Evolutionary conservation across 805 yeast species (phyloP), one percentile per base, ranked within the genome.

Genomic region (Wickerhamomyces silvicola): DNA sequence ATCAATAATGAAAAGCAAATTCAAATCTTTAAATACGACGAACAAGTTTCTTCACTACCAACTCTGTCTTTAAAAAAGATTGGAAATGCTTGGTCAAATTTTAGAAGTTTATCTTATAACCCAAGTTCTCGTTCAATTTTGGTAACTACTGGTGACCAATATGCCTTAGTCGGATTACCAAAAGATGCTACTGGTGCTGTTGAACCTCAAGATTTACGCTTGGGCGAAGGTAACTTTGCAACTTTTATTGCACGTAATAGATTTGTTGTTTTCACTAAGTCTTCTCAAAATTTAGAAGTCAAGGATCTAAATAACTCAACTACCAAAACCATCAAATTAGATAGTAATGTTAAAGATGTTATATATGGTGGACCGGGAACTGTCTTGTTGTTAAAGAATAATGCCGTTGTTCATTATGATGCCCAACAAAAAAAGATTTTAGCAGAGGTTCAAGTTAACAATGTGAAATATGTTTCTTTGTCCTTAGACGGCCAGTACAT

Each of bases 181-280:
- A 81, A 81, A 47, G 90, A 85, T 56, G 81, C 81, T 24, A 75
- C 90, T 37, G 95, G 95, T 43, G 95, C 96, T n/a, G 74, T 86
- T 43, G 97, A 88, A 51, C 95, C 97, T 33, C 69, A 78, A n/a
- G 79, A 80, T 39, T 66, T 81, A 30, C 66, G 81, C 38, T 77
- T 75, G 49, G 97, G 95, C 32, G 75, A 76, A 34, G 96, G 92
- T 23, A 76, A 75, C 50, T 77, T 75, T 57, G 98, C 97, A 11
- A 68, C 81, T 39, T 92, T 92, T 57, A 86, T 94, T 47, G 87
- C 97, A 10, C 81, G 98, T 57, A 92, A 92, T 64, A 72, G 98
- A 61, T 92, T 86, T 60, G 94, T 84, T 35, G 84, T 83, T 20
- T 84, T 81, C 56, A 64, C 74, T 35, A 80, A 77, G 52, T 50